A percentile compares a stretch with the other conserved stretches of the same genome.
phyloP scores from a whole-genome alignment of 2,329 filamentous ascomycete species.

The Colletotrichum acutatum region DNA sequence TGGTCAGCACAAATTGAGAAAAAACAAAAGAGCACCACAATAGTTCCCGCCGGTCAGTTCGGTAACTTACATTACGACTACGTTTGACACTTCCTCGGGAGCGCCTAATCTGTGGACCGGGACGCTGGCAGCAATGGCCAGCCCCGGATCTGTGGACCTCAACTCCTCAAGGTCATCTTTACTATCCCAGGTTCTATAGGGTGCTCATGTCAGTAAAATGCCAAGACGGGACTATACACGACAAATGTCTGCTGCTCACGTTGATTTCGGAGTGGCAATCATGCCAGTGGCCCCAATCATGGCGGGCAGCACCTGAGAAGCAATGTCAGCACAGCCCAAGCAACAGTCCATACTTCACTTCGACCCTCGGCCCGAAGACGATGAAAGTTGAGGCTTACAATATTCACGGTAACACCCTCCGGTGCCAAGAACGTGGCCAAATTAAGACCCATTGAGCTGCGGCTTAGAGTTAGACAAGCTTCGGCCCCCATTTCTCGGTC shows the following conservation, averaged over 20 bases:
- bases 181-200: conserved; percentile 44
- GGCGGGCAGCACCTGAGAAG: conserved; percentile 46
- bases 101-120: conserved; percentile 47
- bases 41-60: conserved; percentile 34
- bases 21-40: not conserved
- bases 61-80: conserved; percentile 46
- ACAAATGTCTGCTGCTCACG: conserved; percentile 35
- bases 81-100: conserved; percentile 48
- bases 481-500: not conserved
- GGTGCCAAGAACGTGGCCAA: conserved; percentile 45
- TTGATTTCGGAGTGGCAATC: conserved; percentile 46
- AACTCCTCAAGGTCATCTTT: conserved; percentile 44
- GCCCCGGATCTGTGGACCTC: conserved; percentile 44
- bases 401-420: conserved; percentile 48
- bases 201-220: not conserved
- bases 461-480: not conserved
- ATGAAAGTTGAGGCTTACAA: conserved; percentile 37
- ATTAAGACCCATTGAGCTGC: conserved; percentile 49
- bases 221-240: not conserved
- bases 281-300: conserved; percentile 50
- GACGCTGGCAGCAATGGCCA: conserved; percentile 47
- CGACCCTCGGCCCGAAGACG: not conserved
- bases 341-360: not conserved
- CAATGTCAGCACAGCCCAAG: not conserved
- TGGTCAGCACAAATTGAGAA: not conserved